A percentile compares a stretch with the other conserved stretches of the same genome.
These are phyloP conservation scores for Annulohypoxylon nitens DNA, from an alignment of 495 filamentous ascomycete species.

Conservation along the genomic window DNA sequence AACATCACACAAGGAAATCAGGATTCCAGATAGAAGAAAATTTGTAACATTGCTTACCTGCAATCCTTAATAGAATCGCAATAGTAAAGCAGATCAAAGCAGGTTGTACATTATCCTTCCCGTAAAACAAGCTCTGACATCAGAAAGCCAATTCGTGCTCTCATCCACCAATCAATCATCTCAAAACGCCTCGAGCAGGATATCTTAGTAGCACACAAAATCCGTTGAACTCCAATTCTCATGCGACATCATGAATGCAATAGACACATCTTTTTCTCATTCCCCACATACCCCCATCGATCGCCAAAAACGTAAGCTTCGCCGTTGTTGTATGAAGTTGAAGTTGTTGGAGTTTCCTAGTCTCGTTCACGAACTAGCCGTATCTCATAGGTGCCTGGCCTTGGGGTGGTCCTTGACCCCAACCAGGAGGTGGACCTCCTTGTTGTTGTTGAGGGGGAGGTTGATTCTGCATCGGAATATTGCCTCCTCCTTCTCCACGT, in stretches of 20 bases:
- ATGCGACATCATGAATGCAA: slow-evolving; percentile 23
- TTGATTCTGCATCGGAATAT: slow-evolving; percentile 62
- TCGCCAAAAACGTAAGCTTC: not conserved
- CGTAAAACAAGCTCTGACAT: slow-evolving; percentile 5
- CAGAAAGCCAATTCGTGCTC: slow-evolving; percentile 7
- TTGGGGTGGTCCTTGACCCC: slow-evolving; percentile 41
- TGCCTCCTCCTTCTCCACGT: slow-evolving; percentile 52
- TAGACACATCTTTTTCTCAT: not conserved
- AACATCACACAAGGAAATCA: not conserved
- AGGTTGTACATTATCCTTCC: not conserved
- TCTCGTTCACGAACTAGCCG: slow-evolving; percentile 13
- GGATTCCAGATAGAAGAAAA: not conserved
- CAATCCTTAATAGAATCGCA: not conserved
- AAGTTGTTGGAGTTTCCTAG: not conserved
- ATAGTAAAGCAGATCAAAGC: slow-evolving; percentile 7
- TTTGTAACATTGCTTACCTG: not conserved
- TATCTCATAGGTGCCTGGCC: slow-evolving; percentile 57
- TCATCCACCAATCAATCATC: slow-evolving; percentile 19
- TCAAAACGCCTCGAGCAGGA: slow-evolving; percentile 34
- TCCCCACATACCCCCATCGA: not conserved
- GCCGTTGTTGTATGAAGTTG: not conserved
- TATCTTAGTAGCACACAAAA: slow-evolving; percentile 26
- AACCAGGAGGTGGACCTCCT: slow-evolving; percentile 43
- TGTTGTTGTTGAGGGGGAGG: slow-evolving; percentile 38
- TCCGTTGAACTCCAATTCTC: slow-evolving; percentile 30